Percentiles rank a stretch among this genome's conserved stretches.
These are phyloP conservation scores for Ilyonectria robusta DNA, from an alignment of 2,329 filamentous ascomycete species.

Conservation along the genomic window DNA sequence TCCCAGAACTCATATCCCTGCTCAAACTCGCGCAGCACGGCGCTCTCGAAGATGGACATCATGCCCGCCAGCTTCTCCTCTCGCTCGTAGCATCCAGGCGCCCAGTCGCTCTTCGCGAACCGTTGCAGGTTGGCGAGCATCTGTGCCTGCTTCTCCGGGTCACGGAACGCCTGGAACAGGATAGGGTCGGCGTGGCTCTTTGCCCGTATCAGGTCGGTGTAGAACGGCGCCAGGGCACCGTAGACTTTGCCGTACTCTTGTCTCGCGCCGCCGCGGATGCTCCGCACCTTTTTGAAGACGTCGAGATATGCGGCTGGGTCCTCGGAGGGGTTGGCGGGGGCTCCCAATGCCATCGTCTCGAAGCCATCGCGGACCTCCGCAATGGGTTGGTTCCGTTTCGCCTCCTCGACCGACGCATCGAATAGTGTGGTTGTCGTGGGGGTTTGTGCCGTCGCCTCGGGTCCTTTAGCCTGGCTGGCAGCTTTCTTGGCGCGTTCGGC, in stretches of 20 bases:
- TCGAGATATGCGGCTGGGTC: constrained; percentile 77
- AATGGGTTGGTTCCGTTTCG: constrained; percentile 61
- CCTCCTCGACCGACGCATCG: constrained; percentile 79
- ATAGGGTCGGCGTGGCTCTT: constrained; percentile 84
- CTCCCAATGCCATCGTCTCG: constrained; percentile 77
- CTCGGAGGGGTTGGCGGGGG: constrained; percentile 62
- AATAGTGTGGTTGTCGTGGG: constrained; percentile 72
- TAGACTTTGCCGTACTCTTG: constrained; percentile 94
- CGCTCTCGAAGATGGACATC: constrained; percentile 88
- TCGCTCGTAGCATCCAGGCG: constrained; percentile 79
- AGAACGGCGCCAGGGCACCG: constrained; percentile 89
- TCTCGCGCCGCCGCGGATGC: constrained; percentile 86
- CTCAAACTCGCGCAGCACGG: constrained; percentile 91
- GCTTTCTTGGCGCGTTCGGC: constrained; percentile 45
- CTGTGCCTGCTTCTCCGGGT: constrained; percentile 90
- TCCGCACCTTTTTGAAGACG: constrained; percentile 79
- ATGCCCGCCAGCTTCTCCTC: constrained; percentile 81
- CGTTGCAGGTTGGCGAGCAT: constrained; percentile 86
- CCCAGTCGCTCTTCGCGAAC: constrained; percentile 87
- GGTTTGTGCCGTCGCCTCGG: constrained; percentile 25
- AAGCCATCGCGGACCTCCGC: constrained; percentile 75
- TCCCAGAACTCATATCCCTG: constrained; percentile 92
- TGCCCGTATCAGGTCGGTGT: constrained; percentile 82
- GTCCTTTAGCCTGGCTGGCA: constrained; percentile 36
- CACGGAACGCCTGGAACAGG: constrained; percentile 87